Evolutionary conservation across 179 eudicot species (phyloP), one percentile per base, ranked within the genome.

Genomic region (Patellifolia procumbens): DNA sequence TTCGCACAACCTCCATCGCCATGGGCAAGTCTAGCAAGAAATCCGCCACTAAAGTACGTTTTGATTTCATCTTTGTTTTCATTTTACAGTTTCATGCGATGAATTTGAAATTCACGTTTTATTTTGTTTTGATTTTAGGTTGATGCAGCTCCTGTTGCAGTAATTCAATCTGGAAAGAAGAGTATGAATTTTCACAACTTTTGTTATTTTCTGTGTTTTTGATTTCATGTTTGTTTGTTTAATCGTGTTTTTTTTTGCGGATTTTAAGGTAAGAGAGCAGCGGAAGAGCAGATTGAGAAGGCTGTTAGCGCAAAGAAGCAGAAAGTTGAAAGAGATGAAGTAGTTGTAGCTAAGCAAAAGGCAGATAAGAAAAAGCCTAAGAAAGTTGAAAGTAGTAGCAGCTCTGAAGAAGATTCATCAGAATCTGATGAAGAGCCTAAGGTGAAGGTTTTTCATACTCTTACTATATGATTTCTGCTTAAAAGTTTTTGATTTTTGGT

Each of bases 1-100:
- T 42, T 31, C 75, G 31, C 13, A 24, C n/a, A 34, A 65, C 61
- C 32, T 26, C 31, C 34, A 28, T n/a, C 8, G 2, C 5, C 63
- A 90, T 89, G 90, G 90, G 87, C 35, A 88, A 86, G 84, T 82
- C 92, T 11, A 42, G 79, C 81, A 92, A 92, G 91, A 92, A 90
- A 86, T 85, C 88, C 10, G 78, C 86, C 65, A 6, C 89, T 73
- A 85, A 90, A 74, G 94, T 89, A 72, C 37, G 74, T 46, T 26
- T 0, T 51, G 0, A 35, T 10, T 53, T n/a, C 31, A 16, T 4
- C 16, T 56, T 7, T n/a, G 8, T 32, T 1, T 59, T 59, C 5
- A 8, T 6, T 32, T 15, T 48, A 20, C 22, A 28, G 17, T 34
- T 34, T 22, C 59, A 24, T 17, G 32, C 26, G 5, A 4, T 13